Percentiles rank a stretch among this genome's conserved stretches.
phyloP scores from a whole-genome alignment of 108 stramenopile species.

The Cyclotella sp. region DNA sequence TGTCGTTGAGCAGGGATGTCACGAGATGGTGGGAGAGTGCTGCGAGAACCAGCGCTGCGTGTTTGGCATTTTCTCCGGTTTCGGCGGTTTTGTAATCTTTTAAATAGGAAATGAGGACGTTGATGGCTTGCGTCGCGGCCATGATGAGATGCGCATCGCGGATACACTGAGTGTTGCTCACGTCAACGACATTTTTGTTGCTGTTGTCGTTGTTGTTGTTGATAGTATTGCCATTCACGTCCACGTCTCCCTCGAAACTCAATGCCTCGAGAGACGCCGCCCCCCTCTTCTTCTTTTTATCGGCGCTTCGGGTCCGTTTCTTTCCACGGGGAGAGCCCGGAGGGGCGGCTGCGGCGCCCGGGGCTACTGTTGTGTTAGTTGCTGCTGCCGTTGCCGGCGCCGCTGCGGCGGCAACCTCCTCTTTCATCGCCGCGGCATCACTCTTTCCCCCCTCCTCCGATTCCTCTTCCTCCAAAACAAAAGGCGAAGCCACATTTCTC shows the following conservation, averaged over 20 bases:
- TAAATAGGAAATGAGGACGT: conserved; percentile 31
- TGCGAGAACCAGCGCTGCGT: conserved; percentile 22
- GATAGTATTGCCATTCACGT: neutral
- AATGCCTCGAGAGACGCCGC: neutral
- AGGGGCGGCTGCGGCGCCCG: too few species aligned
- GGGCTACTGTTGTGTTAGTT: too few species aligned
- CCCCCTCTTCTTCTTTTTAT: conserved; percentile 31
- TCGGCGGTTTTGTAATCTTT: neutral
- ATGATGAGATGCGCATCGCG: conserved; percentile 45
- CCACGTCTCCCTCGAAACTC: neutral
- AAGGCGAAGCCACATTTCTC: conserved; percentile 4
- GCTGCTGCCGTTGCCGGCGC: neutral
- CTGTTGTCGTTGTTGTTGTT: neutral
- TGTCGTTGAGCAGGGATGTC: conserved; percentile 32
- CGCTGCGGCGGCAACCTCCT: neutral
- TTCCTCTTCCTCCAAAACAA: conserved; percentile 1
- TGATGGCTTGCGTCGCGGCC: conserved; percentile 46
- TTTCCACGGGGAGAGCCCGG: conserved; percentile 1
- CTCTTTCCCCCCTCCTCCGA: conserved; percentile 1
- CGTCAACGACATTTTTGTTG: neutral
- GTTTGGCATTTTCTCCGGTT: neutral
- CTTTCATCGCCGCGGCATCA: neutral
- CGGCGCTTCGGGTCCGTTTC: conserved; percentile 11
- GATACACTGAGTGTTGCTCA: neutral
- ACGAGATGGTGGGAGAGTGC: conserved; percentile 34